Conservation (phyloP, 371 early-diverging fungal genomes). For the Mucor piriformis region DNA sequence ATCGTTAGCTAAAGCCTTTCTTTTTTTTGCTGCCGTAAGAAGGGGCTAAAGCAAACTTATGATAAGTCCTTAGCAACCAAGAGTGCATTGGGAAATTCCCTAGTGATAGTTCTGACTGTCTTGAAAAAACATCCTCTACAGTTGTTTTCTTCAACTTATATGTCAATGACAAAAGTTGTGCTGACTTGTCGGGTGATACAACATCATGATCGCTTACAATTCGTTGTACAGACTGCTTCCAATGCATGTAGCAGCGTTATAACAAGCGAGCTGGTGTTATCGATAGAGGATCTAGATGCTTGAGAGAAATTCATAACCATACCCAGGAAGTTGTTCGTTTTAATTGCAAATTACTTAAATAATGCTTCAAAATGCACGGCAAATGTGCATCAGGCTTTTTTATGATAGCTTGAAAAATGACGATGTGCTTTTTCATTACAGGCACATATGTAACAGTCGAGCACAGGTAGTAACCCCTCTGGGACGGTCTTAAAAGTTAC, state of each 20-base stretch:
- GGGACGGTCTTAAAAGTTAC: constrained; percentile 6
- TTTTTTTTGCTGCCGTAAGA: too few species aligned
- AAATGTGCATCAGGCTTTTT: constrained; percentile 1
- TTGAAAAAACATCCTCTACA: not conserved
- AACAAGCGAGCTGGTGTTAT: not conserved
- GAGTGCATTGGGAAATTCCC: not conserved
- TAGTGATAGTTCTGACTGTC: not conserved
- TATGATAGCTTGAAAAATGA: constrained; percentile 12
- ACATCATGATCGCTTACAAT: constrained; percentile 2
- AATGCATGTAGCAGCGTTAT: constrained; percentile 15
- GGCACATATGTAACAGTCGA: constrained; percentile 1
- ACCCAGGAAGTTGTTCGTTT: not conserved
- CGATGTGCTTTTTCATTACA: not conserved
- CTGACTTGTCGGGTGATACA: not conserved
- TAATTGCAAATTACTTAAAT: not conserved
- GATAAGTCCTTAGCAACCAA: too few species aligned
- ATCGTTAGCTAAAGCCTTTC: not conserved
- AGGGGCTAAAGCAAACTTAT: too few species aligned
- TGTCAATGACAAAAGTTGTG: not conserved
- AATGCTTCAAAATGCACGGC: not conserved
- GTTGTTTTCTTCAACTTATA: not conserved
- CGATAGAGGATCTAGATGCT: not conserved
- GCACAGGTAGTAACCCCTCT: constrained; percentile 5
- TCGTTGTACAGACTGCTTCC: constrained; percentile 14
- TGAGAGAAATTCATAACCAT: not conserved